Percentiles rank a stretch among this genome's conserved stretches.
Evolutionary conservation across 2,329 filamentous ascomycete genomes (phyloP).

Genomic region (Kalaharituber pfeilii): DNA sequence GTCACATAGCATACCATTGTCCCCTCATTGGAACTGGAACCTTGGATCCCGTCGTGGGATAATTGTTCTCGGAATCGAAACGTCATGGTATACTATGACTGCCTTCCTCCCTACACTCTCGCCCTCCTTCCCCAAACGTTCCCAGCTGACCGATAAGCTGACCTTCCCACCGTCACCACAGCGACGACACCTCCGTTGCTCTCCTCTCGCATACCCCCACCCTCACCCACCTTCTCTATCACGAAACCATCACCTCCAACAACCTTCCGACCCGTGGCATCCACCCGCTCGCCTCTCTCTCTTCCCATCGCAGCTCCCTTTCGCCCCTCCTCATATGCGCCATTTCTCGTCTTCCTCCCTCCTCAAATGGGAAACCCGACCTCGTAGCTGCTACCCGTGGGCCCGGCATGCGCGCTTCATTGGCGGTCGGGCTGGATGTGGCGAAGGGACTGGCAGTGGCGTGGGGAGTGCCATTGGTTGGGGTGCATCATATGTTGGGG

Average conservation of each 20-base stretch:
- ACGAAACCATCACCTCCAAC: conserved; percentile 66
- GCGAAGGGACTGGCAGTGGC: conserved; percentile 77
- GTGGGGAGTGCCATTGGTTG: conserved; percentile 67
- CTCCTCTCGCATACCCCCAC: conserved; percentile 44
- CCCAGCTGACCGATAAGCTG: no score
- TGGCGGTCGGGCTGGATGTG: conserved; percentile 60
- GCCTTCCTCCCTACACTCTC: no score
- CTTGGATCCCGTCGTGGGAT: no score
- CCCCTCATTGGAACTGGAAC: no score
- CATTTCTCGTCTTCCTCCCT: conserved; percentile 37
- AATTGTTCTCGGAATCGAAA: conserved; percentile 51
- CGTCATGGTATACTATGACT: no score
- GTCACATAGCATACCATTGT: no score
- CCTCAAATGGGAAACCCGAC: conserved; percentile 40
- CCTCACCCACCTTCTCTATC: conserved; percentile 48
- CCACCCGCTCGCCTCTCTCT: conserved; percentile 56
- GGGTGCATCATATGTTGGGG: conserved; percentile 93
- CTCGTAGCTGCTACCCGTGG: conserved; percentile 81
- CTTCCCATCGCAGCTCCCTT: conserved; percentile 57
- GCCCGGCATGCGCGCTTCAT: conserved; percentile 67
- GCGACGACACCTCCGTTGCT: conserved; percentile 86
- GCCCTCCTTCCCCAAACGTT: no score
- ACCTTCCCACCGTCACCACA: conserved; percentile 16
- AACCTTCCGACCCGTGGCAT: conserved; percentile 60
- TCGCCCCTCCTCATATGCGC: conserved; percentile 50